These are phyloP conservation scores for Euphorbia tirucalli DNA, from an alignment of 345 rosid species.

Conservation along the genomic window DNA sequence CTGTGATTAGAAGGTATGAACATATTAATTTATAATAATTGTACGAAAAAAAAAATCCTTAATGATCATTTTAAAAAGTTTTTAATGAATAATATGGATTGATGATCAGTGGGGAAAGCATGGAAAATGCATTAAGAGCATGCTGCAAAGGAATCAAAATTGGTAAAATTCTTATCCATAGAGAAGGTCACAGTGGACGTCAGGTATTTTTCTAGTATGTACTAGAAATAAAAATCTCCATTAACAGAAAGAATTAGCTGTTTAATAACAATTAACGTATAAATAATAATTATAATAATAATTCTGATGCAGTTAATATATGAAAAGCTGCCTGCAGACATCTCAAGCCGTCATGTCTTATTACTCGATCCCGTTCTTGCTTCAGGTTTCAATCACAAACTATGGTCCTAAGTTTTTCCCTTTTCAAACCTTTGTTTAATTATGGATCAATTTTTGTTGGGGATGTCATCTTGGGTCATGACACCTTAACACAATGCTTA, in stretches of 20 bases:
- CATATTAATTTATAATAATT: too few relatives aligned
- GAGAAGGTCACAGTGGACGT: conserved; percentile 67
- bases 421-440: too few relatives aligned
- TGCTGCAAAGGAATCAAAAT: conserved; percentile 92
- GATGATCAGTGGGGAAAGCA: conserved; percentile 80
- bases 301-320: conserved; percentile 63
- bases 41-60: background rate
- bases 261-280: too few relatives aligned
- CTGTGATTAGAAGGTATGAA: conserved; percentile 78
- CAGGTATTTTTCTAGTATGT: conserved; percentile 40
- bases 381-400: conserved; percentile 62
- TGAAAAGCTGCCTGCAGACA: conserved; percentile 85
- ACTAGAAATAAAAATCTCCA: too few relatives aligned
- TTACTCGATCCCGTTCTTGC: conserved; percentile 90
- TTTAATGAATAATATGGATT: background rate
- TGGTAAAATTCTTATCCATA: conserved; percentile 82
- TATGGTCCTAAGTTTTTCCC: too few relatives aligned
- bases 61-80: background rate
- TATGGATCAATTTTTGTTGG: too few relatives aligned
- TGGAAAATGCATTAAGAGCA: conserved; percentile 93
- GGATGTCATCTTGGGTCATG: too few relatives aligned
- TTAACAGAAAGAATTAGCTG: too few relatives aligned
- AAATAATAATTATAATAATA: background rate
- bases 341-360: conserved; percentile 76
- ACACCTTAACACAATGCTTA: too few relatives aligned